Base-by-base conservation (phyloP, 192 early-diverging fungal genomes). In the Entomortierella beljakovae region DNA sequence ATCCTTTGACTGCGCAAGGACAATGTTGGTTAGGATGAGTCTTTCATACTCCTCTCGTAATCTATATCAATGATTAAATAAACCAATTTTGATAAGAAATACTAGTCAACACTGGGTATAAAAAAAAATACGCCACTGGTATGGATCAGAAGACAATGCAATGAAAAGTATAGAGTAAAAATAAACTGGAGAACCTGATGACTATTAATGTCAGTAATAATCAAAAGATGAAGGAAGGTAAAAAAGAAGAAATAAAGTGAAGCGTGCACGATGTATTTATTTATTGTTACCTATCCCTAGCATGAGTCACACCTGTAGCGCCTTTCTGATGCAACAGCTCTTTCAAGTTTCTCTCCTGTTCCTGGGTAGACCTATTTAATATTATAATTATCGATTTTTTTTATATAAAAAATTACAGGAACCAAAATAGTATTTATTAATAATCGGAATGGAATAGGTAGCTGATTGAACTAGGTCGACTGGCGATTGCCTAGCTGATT, bases 1-100 rank as follows among this genome's bases (percentile, higher is more conserved):
- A 32, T 86, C 85, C 70, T 82, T 86, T 6, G 80, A 70, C 37
- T 83, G 80, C 28, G 84, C 80, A 22, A 80, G 81, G 26, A 81
- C 75, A 71, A 71, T 73, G 28, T 85, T 80, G 20, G 67, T 72
- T 46, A 85, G 68, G 56, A 85, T 81, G 25, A 85, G 60, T 48
- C 68, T 71, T 53, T 82, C 83, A 43, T 82, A 85, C 25, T 63
- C 77, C 26, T 85, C 83, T 34, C 83, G 65, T 53, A 85, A 56
- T 52, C 83, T 85, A 81, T 40, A 29, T 10, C 5, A 3, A 61
- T 63, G 31, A 50, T 61, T 25, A 61, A 61, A 31, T 16, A 26
- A 67, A 48, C 54, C 50, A 8, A 43, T 29, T 33, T 50, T 57
- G 32, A 57, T 23, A 54, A 42, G 15, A 26, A 51, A 54, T 38